Evolutionary conservation across 202 grass and related monocot species (phyloP).

Genomic region (Schoenoplectus triqueter): DNA sequence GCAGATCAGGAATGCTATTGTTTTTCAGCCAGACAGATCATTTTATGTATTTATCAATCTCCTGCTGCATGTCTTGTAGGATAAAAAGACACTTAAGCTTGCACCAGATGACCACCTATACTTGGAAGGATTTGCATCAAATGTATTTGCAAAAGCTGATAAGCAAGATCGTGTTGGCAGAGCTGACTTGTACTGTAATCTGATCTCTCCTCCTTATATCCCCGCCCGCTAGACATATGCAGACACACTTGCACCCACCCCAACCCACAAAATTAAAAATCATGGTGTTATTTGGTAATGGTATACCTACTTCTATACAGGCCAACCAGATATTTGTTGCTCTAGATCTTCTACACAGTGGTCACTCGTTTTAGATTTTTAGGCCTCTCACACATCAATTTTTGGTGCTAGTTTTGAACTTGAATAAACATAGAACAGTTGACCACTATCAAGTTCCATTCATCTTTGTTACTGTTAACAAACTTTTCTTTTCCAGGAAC

Average conservation of each 20-base stretch:
- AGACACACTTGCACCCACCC: too few relatives aligned
- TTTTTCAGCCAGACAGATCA: neutral
- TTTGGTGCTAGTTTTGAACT: neutral
- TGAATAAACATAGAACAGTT: neutral
- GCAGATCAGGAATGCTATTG: neutral
- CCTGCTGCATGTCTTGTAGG: slow-evolving; percentile 46
- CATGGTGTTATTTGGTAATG: neutral
- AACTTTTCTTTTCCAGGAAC: slow-evolving; percentile 57
- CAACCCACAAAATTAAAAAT: neutral
- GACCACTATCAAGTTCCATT: neutral
- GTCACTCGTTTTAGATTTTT: neutral
- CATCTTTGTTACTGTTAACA: neutral
- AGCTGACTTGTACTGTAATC: slow-evolving; percentile 78
- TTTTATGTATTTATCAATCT: slow-evolving; percentile 10
- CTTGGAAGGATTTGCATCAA: slow-evolving; percentile 94
- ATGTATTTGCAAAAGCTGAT: slow-evolving; percentile 94
- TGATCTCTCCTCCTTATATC: slow-evolving; percentile 3
- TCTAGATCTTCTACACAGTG: too few relatives aligned
- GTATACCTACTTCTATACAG: neutral
- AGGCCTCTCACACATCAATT: neutral
- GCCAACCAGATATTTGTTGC: neutral
- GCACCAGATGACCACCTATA: slow-evolving; percentile 77
- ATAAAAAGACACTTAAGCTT: slow-evolving; percentile 83
- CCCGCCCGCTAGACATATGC: neutral
- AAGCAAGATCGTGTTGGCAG: slow-evolving; percentile 91